phyloP scores from a whole-genome alignment of 805 yeast genomes.

The Teunomyces aglyptinius region DNA sequence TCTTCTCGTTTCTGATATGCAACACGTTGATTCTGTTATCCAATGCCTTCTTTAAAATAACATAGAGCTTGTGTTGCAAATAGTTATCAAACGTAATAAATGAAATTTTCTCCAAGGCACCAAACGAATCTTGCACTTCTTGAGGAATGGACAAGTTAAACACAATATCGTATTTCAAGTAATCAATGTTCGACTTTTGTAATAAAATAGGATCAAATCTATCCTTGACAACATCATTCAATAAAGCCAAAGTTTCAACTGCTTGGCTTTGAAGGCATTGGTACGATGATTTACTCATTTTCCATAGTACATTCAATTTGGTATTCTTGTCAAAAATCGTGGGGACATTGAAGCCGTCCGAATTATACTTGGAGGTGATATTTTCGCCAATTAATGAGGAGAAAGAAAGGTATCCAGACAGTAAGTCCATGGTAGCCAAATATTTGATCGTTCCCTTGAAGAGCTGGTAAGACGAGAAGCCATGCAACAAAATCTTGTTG shows the following conservation, averaged over 20 bases:
- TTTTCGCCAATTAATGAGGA: conserved; percentile 52
- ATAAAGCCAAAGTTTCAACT: conserved; percentile 57
- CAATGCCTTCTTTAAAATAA: conserved; percentile 55
- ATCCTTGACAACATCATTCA: conserved; percentile 79
- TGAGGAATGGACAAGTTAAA: conserved; percentile 51
- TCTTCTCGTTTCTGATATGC: conserved; percentile 27
- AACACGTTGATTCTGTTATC: conserved; percentile 48
- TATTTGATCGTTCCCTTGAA: conserved; percentile 86
- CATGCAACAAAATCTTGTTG: conserved; percentile 73
- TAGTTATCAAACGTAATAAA: conserved; percentile 68
- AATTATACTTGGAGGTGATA: conserved; percentile 42
- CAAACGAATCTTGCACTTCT: conserved; percentile 48
- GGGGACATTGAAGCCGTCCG: conserved; percentile 66
- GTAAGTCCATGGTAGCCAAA: conserved; percentile 75
- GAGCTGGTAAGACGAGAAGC: conserved; percentile 89
- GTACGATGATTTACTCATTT: conserved; percentile 71
- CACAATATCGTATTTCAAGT: conserved; percentile 65
- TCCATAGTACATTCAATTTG: conserved; percentile 78
- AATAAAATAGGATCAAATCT: conserved; percentile 78
- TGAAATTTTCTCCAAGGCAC: conserved; percentile 69
- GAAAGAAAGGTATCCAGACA: conserved; percentile 65
- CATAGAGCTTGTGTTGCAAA: conserved; percentile 58
- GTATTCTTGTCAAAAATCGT: conserved; percentile 73
- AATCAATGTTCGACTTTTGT: conserved; percentile 50
- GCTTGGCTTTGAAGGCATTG: conserved; percentile 64